Evolutionary conservation across 371 early-diverging fungal species (phyloP).

Genomic region (Massospora cicadina): DNA sequence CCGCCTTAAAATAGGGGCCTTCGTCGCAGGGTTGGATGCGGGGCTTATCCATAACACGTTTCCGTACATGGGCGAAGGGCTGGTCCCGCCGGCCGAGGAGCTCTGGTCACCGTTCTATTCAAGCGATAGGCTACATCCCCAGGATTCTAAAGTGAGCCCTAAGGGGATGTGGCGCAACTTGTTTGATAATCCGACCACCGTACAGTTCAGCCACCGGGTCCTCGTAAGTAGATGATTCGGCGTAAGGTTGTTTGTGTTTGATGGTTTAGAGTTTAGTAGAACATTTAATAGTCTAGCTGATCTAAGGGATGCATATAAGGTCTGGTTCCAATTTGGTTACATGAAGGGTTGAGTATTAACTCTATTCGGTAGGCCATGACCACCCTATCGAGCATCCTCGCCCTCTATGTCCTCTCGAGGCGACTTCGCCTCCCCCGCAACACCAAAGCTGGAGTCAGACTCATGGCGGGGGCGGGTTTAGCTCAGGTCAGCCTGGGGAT

Average conservation of each 20-base stretch:
- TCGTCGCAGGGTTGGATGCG: slow-evolving; percentile 94
- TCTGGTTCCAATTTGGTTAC: no score
- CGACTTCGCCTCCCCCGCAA: slow-evolving; percentile 47
- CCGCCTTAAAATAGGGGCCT: slow-evolving; percentile 31
- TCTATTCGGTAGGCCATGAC: slow-evolving; percentile 27
- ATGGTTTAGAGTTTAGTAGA: no score
- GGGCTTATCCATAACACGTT: slow-evolving; percentile 91
- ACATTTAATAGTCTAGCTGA: no score
- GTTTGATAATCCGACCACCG: slow-evolving; percentile 83
- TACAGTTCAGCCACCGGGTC: slow-evolving; percentile 86
- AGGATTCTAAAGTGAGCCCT: neutral
- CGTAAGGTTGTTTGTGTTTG: slow-evolving; percentile 3
- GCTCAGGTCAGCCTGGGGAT: slow-evolving; percentile 81
- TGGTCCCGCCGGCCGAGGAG: slow-evolving; percentile 48
- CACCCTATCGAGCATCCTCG: slow-evolving; percentile 47
- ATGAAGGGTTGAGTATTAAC: no score
- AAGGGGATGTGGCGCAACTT: slow-evolving; percentile 49
- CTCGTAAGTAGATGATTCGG: slow-evolving; percentile 28
- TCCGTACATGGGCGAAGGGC: slow-evolving; percentile 69
- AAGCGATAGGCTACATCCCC: slow-evolving; percentile 10
- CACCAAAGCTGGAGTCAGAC: slow-evolving; percentile 42
- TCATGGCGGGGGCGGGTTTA: slow-evolving; percentile 50
- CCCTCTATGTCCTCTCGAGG: slow-evolving; percentile 54
- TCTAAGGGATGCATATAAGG: no score
- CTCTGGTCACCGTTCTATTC: slow-evolving; percentile 43